Percentiles rank a stretch among this genome's conserved stretches.
These are phyloP conservation scores for Clausena lansium DNA, from an alignment of 345 rosid genomes.

Conservation along the genomic window DNA sequence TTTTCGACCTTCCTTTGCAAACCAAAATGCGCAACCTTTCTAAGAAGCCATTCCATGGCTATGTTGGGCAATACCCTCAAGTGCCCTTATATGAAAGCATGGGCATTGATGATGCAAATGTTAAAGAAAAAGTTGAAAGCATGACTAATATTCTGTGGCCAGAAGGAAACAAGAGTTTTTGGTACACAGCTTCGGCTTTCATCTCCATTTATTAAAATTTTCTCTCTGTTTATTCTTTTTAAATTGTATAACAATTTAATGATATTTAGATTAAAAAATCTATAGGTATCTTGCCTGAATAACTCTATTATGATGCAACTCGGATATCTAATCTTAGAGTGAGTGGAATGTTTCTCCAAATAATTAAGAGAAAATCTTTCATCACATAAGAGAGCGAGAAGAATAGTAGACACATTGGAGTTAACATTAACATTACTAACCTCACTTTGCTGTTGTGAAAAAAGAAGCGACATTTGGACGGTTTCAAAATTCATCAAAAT, in stretches of 20 bases:
- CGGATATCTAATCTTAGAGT: too few species aligned
- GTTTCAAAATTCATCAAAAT: neutral
- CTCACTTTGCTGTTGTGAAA: neutral
- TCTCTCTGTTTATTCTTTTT: neutral
- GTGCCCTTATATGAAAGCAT: constrained; percentile 62
- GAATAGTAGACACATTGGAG: neutral
- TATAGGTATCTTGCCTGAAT: too few species aligned
- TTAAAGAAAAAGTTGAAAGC: constrained; percentile 30
- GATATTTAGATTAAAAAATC: too few species aligned
- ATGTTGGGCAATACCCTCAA: constrained; percentile 55
- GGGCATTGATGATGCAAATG: constrained; percentile 51
- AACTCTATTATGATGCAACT: too few species aligned
- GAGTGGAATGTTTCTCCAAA: neutral
- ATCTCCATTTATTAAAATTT: too few species aligned
- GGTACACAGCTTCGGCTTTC: constrained; percentile 26
- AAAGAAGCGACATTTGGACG: neutral
- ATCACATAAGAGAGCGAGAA: neutral
- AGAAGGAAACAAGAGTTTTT: constrained; percentile 50
- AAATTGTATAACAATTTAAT: too few species aligned
- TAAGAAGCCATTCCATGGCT: constrained; percentile 50
- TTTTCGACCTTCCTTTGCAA: constrained; percentile 53
- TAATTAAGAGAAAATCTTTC: neutral
- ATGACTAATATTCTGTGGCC: constrained; percentile 43
- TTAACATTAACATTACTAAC: neutral
- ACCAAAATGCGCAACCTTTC: constrained; percentile 48